Percentiles rank a stretch among this genome's conserved stretches.
These are phyloP conservation scores for Aspergillus sp. DNA, from an alignment of 2,329 filamentous ascomycete genomes.

Conservation along the genomic window DNA sequence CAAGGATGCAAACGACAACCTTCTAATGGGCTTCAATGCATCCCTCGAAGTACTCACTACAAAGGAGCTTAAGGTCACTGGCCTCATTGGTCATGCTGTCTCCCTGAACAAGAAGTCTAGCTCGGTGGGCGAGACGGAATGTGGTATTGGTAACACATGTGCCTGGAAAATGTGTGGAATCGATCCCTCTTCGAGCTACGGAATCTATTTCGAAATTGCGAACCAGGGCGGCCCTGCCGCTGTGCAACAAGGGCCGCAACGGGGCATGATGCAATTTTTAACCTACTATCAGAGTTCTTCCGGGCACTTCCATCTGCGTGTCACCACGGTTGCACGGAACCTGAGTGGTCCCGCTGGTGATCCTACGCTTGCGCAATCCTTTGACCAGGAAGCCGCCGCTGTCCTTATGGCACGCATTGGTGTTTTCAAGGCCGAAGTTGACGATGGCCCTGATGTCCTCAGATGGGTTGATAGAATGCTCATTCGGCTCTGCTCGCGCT, in stretches of 20 bases:
- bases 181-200: conserved; percentile 89
- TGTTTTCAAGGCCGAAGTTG: conserved; percentile 97
- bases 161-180: conserved; percentile 99
- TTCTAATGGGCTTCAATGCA: conserved; percentile 97
- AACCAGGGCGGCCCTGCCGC: conserved; percentile 84
- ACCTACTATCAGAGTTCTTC: conserved; percentile 98
- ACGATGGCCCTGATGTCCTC: conserved; percentile 96
- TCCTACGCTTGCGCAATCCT: conserved; percentile 91
- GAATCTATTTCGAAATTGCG: conserved; percentile 96
- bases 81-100: conserved; percentile 92
- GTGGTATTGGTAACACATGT: conserved; percentile 96
- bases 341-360: conserved; percentile 92
- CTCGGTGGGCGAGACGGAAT: conserved; percentile 95
- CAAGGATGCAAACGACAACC: conserved; percentile 90
- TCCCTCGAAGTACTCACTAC: conserved; percentile 94
- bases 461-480: conserved; percentile 99
- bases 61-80: conserved; percentile 97
- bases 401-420: conserved; percentile 99
- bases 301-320: conserved; percentile 91
- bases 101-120: conserved; percentile 98
- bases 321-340: conserved; percentile 89
- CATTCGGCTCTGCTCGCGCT: conserved; percentile 91
- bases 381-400: conserved; percentile 95
- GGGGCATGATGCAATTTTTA: conserved; percentile 96
- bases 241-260: conserved; percentile 82